Evolutionary conservation across 495 filamentous ascomycete species (phyloP), one percentile per base, ranked within the genome.

Genomic region (Penicillium malachiteum): DNA sequence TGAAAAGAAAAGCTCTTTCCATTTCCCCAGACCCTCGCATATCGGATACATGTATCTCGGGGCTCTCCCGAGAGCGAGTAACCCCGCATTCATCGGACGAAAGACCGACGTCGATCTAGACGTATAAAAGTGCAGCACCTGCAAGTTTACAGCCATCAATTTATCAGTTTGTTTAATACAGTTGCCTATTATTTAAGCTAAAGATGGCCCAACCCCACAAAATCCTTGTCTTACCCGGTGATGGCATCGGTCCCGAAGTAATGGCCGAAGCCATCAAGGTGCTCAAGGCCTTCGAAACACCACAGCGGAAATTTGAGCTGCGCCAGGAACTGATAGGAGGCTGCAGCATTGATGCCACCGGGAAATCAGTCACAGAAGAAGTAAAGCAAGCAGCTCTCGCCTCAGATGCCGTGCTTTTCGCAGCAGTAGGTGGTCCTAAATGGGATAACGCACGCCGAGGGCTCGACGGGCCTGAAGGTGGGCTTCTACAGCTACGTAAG

Each of bases 161-260:
- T 26, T 26, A 26, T 4, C 21, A 26, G 1, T 2, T 26, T 13
- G 3, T 46, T 5, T 16, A 18, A 35, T 6, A 34, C 31, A 34
- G 12, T 16, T 17, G 7, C 5, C 13, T 46, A n/a, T 7, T 42
- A 37, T 30, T 14, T 13, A 39, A 48, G 26, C 17, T 21, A 35
- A 17, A 0, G 12, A 69, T 67, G 64, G 32, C 54, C 16, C 49
- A 68, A 62, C 63, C 46, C 12, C 73, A 71, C 70, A 78, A 74
- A 7, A 78, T 83, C 62, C 79, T 82, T 45, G 57, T 80, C 49
- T 74, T 83, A 16, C 76, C 78, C 4, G 80, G 78, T 56, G 80
- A 83, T 55, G 76, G 79, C 49, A 78, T 83, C 60, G 80, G 80
- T 33, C 80, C 80, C 0, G 80, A 83, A 57, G 72, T 83, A 37